A percentile compares a stretch with the other conserved stretches of the same genome.
These are phyloP conservation scores for Platismatia glauca DNA, from an alignment of 495 filamentous ascomycete species.

Conservation along the genomic window DNA sequence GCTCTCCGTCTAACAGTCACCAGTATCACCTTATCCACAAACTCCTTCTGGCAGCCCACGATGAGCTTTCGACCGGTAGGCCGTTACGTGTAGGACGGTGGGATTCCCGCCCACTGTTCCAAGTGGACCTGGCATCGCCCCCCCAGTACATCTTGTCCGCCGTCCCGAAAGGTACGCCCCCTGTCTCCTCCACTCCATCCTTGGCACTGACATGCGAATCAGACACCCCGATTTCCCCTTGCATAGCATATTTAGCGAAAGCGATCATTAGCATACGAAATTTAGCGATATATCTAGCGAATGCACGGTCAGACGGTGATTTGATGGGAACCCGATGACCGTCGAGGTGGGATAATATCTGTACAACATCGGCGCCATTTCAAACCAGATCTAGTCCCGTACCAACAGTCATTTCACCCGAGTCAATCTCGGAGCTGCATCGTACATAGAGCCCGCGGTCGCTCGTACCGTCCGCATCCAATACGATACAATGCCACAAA, in stretches of 20 bases:
- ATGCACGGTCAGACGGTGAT: background rate
- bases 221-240: background rate
- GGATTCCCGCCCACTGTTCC: background rate
- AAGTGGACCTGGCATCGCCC: background rate
- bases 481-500: too few species aligned
- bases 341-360: too few species aligned
- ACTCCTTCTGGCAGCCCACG: background rate
- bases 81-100: background rate
- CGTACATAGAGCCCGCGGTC: too few species aligned
- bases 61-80: constrained; percentile 1
- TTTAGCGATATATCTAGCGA: background rate
- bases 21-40: background rate
- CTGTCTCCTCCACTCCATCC: background rate
- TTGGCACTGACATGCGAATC: background rate
- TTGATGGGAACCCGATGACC: too few species aligned
- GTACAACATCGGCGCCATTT: too few species aligned
- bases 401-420: too few species aligned
- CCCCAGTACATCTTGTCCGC: background rate
- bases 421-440: too few species aligned
- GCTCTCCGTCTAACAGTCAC: background rate
- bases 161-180: background rate
- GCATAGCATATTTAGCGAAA: background rate
- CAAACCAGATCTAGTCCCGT: too few species aligned
- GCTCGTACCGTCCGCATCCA: too few species aligned
- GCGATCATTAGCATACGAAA: background rate